Evolutionary conservation across 495 filamentous ascomycete species (phyloP).

Genomic region (Penicillium mononematosum): DNA sequence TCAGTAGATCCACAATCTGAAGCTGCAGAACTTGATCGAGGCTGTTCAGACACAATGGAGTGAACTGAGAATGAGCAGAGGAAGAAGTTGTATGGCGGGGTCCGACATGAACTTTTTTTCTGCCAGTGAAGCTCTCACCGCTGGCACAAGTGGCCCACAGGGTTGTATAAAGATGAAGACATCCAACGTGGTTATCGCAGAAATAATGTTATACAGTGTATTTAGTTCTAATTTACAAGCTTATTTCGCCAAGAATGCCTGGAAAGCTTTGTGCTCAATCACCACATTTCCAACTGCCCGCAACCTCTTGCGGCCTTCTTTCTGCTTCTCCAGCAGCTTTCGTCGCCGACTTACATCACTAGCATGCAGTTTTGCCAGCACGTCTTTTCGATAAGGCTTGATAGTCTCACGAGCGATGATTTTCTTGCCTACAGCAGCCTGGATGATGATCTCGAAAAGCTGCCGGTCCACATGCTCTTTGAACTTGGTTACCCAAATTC

Average conservation of each 20-base stretch:
- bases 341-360: slow-evolving; percentile 76
- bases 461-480: slow-evolving; percentile 95
- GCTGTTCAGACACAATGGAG: not conserved
- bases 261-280: slow-evolving; percentile 93
- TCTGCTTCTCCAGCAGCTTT: slow-evolving; percentile 95
- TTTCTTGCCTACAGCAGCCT: slow-evolving; percentile 79
- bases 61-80: slow-evolving; percentile 8
- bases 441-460: slow-evolving; percentile 95
- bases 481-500: slow-evolving; percentile 91
- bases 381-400: slow-evolving; percentile 95
- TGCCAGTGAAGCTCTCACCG: slow-evolving; percentile 27
- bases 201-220: slow-evolving; percentile 14
- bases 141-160: not conserved
- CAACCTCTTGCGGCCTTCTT: slow-evolving; percentile 89
- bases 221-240: slow-evolving; percentile 9
- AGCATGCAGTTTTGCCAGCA: slow-evolving; percentile 90
- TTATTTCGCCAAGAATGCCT: slow-evolving; percentile 70
- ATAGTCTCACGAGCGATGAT: slow-evolving; percentile 92
- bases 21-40: not conserved
- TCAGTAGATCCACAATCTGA: not conserved
- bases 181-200: not conserved
- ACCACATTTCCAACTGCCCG: slow-evolving; percentile 70
- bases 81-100: slow-evolving; percentile 27
- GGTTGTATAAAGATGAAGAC: not conserved
- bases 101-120: slow-evolving; percentile 38